phyloP scores from a whole-genome alignment of 2,329 filamentous ascomycete species.

The Microthyrium microscopicum region DNA sequence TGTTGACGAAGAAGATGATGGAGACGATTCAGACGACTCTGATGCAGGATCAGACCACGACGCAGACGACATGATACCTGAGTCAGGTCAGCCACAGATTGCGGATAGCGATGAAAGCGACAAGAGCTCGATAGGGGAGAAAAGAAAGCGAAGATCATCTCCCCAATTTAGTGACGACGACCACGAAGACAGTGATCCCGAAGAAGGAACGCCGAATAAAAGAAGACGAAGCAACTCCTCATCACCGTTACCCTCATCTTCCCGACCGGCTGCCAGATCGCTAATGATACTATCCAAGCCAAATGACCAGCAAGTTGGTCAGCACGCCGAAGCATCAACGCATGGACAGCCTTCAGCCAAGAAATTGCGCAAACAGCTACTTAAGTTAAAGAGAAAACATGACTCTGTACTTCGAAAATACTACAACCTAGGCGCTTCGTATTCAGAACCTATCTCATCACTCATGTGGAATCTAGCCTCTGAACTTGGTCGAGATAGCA shows the following conservation, averaged over 20 bases:
- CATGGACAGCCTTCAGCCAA: slow-evolving; percentile 51
- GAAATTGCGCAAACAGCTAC: slow-evolving; percentile 52
- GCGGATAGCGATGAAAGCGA: no score
- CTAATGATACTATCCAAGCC: no score
- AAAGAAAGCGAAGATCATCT: slow-evolving; percentile 23
- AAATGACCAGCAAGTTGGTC: no score
- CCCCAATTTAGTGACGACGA: slow-evolving; percentile 49
- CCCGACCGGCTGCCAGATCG: no score
- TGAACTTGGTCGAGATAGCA: slow-evolving; percentile 89
- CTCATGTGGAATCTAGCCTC: slow-evolving; percentile 90
- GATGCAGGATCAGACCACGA: slow-evolving; percentile 17
- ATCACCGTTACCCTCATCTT: slow-evolving; percentile 18
- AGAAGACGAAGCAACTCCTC: slow-evolving; percentile 79
- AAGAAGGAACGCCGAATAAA: slow-evolving; percentile 60
- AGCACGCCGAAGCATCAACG: no score
- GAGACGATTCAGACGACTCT: slow-evolving; percentile 40
- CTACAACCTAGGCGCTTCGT: slow-evolving; percentile 74
- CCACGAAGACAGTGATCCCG: slow-evolving; percentile 43
- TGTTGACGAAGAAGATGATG: slow-evolving; percentile 54
- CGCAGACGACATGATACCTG: slow-evolving; percentile 13
- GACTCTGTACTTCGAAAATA: slow-evolving; percentile 63
- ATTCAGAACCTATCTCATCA: slow-evolving; percentile 86
- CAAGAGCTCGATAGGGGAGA: slow-evolving; percentile 9
- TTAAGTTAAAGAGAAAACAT: slow-evolving; percentile 61
- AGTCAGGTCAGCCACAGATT: slow-evolving; percentile 20